Evolutionary conservation across 176 grass and related monocot genomes (phyloP).

Genomic region (Phyllostachys edulis): DNA sequence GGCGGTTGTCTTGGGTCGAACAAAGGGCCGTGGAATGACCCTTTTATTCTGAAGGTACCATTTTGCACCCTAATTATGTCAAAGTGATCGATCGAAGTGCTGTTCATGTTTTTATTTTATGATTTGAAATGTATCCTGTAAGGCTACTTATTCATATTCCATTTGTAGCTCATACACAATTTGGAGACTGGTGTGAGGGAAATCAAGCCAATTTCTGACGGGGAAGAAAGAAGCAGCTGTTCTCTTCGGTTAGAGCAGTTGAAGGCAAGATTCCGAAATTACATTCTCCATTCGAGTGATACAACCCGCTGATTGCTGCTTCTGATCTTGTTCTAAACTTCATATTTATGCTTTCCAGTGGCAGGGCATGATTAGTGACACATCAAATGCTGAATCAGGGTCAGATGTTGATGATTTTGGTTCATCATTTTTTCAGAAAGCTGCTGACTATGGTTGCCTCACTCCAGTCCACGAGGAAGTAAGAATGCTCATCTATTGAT

Average conservation of each 20-base stretch:
- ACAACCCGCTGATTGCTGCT: not conserved
- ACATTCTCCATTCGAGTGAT: not conserved
- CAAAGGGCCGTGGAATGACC: conserved; percentile 96
- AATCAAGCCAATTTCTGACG: conserved; percentile 53
- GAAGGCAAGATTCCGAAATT: conserved; percentile 49
- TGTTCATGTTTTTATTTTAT: not conserved
- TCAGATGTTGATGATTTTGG: conserved; percentile 65
- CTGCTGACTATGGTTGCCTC: conserved; percentile 47
- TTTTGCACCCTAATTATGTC: not conserved
- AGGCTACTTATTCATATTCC: conserved; percentile 14
- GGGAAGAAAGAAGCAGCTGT: conserved; percentile 47
- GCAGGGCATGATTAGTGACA: conserved; percentile 57
- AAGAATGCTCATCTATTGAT: not conserved
- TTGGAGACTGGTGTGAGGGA: conserved; percentile 60
- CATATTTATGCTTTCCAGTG: conserved; percentile 27
- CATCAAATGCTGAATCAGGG: conserved; percentile 69
- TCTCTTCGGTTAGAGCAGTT: conserved; percentile 40
- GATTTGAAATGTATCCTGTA: not conserved
- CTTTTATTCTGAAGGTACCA: conserved; percentile 71
- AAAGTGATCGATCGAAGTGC: not conserved
- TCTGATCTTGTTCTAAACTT: conserved; percentile 23
- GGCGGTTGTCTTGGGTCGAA: conserved; percentile 87
- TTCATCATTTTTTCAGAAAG: conserved; percentile 37
- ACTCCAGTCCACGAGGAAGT: conserved; percentile 77
- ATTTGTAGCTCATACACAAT: conserved; percentile 56